These are phyloP conservation scores for Ammopiptanthus mongolicus DNA, from an alignment of 306 rosid genomes.

Conservation along the genomic window DNA sequence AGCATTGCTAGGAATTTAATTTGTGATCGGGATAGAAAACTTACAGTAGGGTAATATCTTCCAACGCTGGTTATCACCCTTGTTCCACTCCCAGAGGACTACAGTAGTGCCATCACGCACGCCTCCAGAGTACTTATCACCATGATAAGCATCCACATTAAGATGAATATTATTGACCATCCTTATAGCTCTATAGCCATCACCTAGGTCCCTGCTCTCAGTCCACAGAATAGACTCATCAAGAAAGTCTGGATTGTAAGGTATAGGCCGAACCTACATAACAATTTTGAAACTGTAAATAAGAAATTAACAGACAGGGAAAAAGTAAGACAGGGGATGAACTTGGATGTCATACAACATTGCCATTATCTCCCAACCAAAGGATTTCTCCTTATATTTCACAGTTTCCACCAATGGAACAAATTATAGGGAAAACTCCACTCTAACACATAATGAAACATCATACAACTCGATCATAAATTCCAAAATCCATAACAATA, in stretches of 20 bases:
- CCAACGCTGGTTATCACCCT: slow-evolving; percentile 82
- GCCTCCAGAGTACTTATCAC: slow-evolving; percentile 78
- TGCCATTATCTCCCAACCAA: not conserved
- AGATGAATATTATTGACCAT: slow-evolving; percentile 78
- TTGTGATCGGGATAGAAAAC: slow-evolving; percentile 21
- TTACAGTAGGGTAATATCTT: slow-evolving; percentile 65
- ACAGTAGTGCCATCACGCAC: slow-evolving; percentile 71
- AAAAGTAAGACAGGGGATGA: not conserved
- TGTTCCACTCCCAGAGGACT: slow-evolving; percentile 77
- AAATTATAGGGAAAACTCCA: not conserved
- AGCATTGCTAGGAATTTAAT: not conserved
- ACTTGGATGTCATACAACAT: not conserved
- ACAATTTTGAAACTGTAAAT: not conserved
- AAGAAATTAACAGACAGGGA: not conserved
- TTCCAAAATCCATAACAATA: not conserved
- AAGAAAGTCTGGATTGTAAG: slow-evolving; percentile 49
- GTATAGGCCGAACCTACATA: slow-evolving; percentile 60
- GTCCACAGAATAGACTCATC: slow-evolving; percentile 85
- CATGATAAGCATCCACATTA: slow-evolving; percentile 76
- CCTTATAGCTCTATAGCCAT: slow-evolving; percentile 61
- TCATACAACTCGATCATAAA: not conserved
- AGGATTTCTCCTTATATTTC: not conserved
- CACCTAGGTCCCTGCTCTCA: slow-evolving; percentile 62
- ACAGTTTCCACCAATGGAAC: not conserved
- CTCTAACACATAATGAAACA: not conserved